phyloP scores from a whole-genome alignment of 2,329 filamentous ascomycete genomes.

The Calycina herbarum region DNA sequence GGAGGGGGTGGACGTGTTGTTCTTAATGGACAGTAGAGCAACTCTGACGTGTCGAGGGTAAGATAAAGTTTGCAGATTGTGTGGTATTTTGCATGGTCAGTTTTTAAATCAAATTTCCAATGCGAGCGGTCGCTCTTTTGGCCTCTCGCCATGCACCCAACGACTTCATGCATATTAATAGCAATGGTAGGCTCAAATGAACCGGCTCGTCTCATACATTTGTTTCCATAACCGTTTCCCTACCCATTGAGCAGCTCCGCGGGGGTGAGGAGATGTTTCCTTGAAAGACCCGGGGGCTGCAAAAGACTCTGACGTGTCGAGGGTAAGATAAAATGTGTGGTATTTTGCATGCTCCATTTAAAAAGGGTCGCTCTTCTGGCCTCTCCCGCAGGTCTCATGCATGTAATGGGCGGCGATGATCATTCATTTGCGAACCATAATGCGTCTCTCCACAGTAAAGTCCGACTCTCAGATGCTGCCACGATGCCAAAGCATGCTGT shows the following conservation, averaged over 20 bases:
- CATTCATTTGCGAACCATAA: constrained; percentile 26
- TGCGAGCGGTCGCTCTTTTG: constrained; percentile 24
- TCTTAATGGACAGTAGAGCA: constrained; percentile 17
- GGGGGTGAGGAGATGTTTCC: constrained; percentile 19
- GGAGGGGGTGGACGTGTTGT: constrained; percentile 21
- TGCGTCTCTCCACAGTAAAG: constrained; percentile 19
- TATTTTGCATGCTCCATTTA: constrained; percentile 24
- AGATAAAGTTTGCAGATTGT: constrained; percentile 14
- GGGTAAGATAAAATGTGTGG: constrained; percentile 16
- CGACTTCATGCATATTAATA: constrained; percentile 24
- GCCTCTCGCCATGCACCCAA: constrained; percentile 25
- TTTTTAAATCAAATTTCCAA: constrained; percentile 24
- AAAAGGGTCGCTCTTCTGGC: constrained; percentile 15
- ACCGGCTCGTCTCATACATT: not conserved
- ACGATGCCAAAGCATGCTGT: constrained; percentile 34
- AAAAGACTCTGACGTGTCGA: constrained; percentile 36
- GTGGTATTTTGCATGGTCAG: constrained; percentile 24
- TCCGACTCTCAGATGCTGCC: constrained; percentile 26
- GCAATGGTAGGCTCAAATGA: not conserved
- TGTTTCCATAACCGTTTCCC: not conserved
- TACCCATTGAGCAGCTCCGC: constrained; percentile 25
- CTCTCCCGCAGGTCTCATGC: constrained; percentile 26
- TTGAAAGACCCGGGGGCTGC: constrained; percentile 13
- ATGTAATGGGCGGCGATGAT: constrained; percentile 14
- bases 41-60: constrained; percentile 37